Evolutionary conservation across 1,284 basidiomycete species (phyloP), one percentile per base, ranked within the genome.

Genomic region (Agroathelia rolfsii): DNA sequence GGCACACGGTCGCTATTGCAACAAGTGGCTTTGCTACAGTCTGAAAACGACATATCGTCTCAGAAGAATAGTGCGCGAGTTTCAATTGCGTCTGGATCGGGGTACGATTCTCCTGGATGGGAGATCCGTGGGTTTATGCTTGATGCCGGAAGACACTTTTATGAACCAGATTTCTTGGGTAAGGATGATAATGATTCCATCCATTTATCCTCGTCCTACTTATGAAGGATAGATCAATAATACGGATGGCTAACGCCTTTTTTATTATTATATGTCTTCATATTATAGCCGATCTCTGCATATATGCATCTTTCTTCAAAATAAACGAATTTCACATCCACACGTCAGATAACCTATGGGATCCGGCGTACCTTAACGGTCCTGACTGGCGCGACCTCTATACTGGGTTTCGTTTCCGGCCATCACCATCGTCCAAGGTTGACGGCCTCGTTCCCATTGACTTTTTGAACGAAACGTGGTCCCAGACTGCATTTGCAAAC

Each of bases 241-340:
- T n/a, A n/a, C n/a, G n/a, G n/a, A n/a, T n/a, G n/a, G n/a, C n/a
- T n/a, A n/a, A n/a, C 9, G 6, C 23, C 18, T 4, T 24, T 8
- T 24, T 11, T 12, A 24, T 14, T 6, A 4, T 16, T 15, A 25
- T 10, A 10, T 3, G 14, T 18, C 15, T 13, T 15, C 12, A 20
- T 18, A 22, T 10, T 24, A 19, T 26, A 58, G 56, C 51, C 11
- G 58, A 60, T 22, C 41, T 60, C 2, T 61, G 58, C 37, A 45
- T 46, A 14, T 61, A 59, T 12, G 55, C 58, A 2, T 59, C 57
- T 1, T 61, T 61, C 37, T 60, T 58, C 47, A 59, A 59, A 38
- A 43, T 59, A 0, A 51, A 57, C 9, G 48, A 52, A 25, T 51
- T 59, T 26, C 57, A 59, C 24, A 32, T 59, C 9, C 58, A 60